Evolutionary conservation across 164 flowering plant genomes (phyloP), one percentile per base, ranked within the genome.

Genomic region (Stephania yunnanensis): DNA sequence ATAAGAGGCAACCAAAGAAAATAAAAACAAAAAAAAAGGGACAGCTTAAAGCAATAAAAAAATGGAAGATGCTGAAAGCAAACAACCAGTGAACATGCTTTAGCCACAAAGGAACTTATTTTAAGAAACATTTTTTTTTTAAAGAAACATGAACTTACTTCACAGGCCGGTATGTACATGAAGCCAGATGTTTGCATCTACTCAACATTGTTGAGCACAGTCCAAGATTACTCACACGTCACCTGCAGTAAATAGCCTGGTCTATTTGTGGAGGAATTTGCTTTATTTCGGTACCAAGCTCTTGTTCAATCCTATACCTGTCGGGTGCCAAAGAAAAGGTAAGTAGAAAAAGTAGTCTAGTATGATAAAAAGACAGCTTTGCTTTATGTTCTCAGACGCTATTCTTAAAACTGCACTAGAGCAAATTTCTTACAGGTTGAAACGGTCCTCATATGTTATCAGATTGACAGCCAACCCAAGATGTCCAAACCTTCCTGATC

Each of bases 221-320:
- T 36, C 71, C 72, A 71, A 71, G 75, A 31, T 17, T 46, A 74
- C 78, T 4, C 71, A 80, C 78, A 76, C 11, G 70, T 89, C 85
- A 94, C 72, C 86, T 86, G 78, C 98, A 94, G 76, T 92, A 94
- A 73, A 94, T 90, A 72, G 91, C 91, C 84, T 91, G 98, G 80
- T 96, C 99, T 45, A 96, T 94, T 72, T 92, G 95, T 0, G 99
- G 97, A 73, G 99, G 99, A 82, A 96, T 94, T 81, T 92, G 99
- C 85, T 94, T 96, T 52, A 96, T 96, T 83, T 96, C 99, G 74
- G 98, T 96, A 36, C 99, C 99, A 81, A 96, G 93, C 84, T 96
- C 99, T 87, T 96, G 99, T 80, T 96, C 99, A 77, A 94, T 96
- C 89, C 95, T 89, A 82, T 96, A 92, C 89, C 99, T 96, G 89